A percentile compares a stretch with the other conserved stretches of the same genome.
Conservation (phyloP, 257 asterid genomes). For the Agastache rugosa region DNA sequence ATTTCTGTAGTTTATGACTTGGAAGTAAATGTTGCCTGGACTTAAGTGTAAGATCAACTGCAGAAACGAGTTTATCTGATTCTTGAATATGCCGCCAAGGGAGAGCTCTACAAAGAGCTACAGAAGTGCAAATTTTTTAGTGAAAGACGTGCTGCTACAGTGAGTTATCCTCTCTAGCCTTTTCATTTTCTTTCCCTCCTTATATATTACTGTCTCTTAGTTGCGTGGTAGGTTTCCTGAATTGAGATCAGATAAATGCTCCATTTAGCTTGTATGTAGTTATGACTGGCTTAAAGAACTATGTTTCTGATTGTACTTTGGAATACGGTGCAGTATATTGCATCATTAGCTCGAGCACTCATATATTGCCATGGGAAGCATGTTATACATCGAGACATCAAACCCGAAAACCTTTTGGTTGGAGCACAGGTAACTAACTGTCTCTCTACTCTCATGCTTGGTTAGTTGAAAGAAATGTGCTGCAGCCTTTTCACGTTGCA, state of each 20-base stretch:
- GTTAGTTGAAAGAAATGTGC: neutral
- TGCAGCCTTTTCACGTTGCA: conserved; percentile 29
- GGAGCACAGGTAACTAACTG: conserved; percentile 82
- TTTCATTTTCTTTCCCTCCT: neutral
- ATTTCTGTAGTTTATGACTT: conserved; percentile 11
- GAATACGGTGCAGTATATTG: conserved; percentile 71
- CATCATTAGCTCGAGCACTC: conserved; percentile 95
- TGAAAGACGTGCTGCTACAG: conserved; percentile 94
- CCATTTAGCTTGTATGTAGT: neutral
- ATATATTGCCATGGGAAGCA: conserved; percentile 97
- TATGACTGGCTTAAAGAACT: conserved; percentile 15
- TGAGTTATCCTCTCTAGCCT: conserved; percentile 44
- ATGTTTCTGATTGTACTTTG: conserved; percentile 28
- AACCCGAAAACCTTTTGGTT: conserved; percentile 94
- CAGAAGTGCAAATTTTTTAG: conserved; percentile 85
- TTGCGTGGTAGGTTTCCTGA: no score
- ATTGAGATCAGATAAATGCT: neutral
- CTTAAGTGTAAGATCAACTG: conserved; percentile 29
- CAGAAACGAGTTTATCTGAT: conserved; percentile 96
- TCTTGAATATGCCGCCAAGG: conserved; percentile 91
- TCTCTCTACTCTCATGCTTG: conserved; percentile 2
- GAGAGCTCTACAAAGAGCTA: conserved; percentile 92
- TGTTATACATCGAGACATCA: conserved; percentile 94
- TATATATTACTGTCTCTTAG: conserved; percentile 36
- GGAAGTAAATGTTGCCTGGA: conserved; percentile 11